A percentile compares a stretch with the other conserved stretches of the same genome.
Conservation (phyloP, 345 rosid species). For the Moricandia moricandioides region DNA sequence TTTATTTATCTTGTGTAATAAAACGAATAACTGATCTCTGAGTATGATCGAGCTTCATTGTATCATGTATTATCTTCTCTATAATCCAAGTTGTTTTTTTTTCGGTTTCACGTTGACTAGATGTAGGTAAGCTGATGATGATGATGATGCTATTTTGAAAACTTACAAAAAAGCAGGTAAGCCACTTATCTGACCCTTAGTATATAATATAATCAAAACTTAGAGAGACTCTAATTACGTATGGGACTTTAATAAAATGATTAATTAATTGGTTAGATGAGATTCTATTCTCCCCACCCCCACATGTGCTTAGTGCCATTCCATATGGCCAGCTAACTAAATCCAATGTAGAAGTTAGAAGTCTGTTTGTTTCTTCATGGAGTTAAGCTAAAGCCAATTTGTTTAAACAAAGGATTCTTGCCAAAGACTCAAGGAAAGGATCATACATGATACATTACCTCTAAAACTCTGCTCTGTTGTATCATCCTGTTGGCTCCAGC, state of each 20-base stretch:
- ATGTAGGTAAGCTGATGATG: background rate
- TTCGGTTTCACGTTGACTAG: conserved; percentile 11
- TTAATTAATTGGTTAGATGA: background rate
- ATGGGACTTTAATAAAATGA: background rate
- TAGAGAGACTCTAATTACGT: conserved; percentile 7
- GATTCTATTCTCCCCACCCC: conserved; percentile 1
- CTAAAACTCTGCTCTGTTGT: background rate
- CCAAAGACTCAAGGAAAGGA: background rate
- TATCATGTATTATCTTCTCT: conserved; percentile 15
- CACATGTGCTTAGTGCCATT: conserved; percentile 22
- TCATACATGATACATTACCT: background rate
- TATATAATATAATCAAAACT: conserved; percentile 16
- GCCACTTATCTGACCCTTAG: background rate
- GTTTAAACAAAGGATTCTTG: background rate
- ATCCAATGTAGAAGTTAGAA: background rate
- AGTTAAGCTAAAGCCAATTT: background rate
- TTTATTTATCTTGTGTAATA: conserved; percentile 10
- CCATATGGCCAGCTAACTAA: conserved; percentile 35
- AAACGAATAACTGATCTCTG: conserved; percentile 5
- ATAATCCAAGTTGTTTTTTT: background rate
- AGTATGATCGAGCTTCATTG: conserved; percentile 11
- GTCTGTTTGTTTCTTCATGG: conserved; percentile 3
- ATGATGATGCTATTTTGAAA: conserved; percentile 12
- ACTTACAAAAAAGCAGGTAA: conserved; percentile 15
- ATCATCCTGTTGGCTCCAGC: background rate